Evolutionary conservation across 2,329 filamentous ascomycete genomes (phyloP).

Genomic region (Trichoderma sp.): DNA sequence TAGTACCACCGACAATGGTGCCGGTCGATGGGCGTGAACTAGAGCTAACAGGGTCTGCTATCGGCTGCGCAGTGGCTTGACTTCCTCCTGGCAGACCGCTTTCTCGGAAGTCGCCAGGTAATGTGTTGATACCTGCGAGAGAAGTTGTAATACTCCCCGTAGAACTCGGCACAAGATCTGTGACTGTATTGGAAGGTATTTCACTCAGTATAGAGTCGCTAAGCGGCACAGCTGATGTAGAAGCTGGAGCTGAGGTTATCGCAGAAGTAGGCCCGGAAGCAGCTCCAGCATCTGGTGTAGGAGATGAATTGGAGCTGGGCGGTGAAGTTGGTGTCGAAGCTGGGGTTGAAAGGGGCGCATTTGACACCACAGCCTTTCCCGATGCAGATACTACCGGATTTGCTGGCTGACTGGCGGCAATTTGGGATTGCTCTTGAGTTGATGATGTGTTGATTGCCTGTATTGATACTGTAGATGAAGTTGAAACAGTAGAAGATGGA

Average conservation of each 20-base stretch:
- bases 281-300: neutral
- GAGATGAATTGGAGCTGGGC: neutral
- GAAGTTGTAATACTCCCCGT: neutral
- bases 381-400: neutral
- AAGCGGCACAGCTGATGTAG: neutral
- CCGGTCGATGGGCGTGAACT: conserved; percentile 25
- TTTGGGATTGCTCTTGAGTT: neutral
- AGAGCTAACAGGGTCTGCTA: neutral
- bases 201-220: neutral
- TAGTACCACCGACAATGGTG: conserved; percentile 51
- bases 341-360: neutral
- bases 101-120: neutral
- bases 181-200: neutral
- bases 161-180: neutral
- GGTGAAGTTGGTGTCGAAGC: neutral
- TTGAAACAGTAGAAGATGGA: neutral
- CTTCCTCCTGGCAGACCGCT: neutral
- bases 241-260: neutral
- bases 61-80: neutral
- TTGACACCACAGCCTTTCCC: neutral
- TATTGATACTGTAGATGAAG: neutral
- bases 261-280: neutral
- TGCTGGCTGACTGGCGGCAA: neutral
- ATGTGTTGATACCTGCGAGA: neutral
- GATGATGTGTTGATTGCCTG: neutral